These are phyloP conservation scores for Alternaria sp. DNA, from an alignment of 2,329 filamentous ascomycete species.

Conservation along the genomic window DNA sequence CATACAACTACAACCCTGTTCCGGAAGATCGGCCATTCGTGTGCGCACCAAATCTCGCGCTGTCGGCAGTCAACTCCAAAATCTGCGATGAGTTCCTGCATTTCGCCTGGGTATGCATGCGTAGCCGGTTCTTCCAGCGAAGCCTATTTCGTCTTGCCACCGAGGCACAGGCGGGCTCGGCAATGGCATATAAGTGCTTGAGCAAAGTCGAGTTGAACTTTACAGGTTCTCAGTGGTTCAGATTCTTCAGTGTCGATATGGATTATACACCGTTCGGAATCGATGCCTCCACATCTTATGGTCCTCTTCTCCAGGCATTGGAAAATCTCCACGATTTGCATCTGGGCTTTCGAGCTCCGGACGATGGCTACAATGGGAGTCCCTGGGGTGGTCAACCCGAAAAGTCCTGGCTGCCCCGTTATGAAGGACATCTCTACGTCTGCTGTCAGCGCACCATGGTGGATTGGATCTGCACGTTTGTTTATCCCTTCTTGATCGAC, in stretches of 20 bases:
- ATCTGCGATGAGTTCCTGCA: not conserved
- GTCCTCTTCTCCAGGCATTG: not conserved
- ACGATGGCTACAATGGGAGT: not conserved
- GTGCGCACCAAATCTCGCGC: not conserved
- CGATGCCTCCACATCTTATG: not conserved
- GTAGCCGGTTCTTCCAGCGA: not conserved
- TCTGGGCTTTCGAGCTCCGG: not conserved
- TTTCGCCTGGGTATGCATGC: not conserved
- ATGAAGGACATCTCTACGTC: not conserved
- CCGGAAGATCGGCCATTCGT: not conserved
- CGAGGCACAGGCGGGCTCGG: not conserved
- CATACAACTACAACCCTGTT: not conserved
- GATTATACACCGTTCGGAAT: not conserved
- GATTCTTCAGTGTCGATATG: not conserved
- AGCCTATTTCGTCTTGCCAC: not conserved
- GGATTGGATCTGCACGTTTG: constrained; percentile 6
- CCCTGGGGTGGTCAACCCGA: not conserved
- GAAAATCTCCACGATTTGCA: not conserved
- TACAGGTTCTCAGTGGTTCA: not conserved
- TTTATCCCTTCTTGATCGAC: not conserved
- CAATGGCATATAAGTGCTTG: not conserved
- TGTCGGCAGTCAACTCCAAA: not conserved
- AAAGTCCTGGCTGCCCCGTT: not conserved
- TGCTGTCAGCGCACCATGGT: constrained; percentile 2
- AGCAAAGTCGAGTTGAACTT: constrained; percentile 2